Percentiles rank a stretch among this genome's conserved stretches.
phyloP scores from a whole-genome alignment of 1,139 yeast genomes.

The Diutina ranongensis region DNA sequence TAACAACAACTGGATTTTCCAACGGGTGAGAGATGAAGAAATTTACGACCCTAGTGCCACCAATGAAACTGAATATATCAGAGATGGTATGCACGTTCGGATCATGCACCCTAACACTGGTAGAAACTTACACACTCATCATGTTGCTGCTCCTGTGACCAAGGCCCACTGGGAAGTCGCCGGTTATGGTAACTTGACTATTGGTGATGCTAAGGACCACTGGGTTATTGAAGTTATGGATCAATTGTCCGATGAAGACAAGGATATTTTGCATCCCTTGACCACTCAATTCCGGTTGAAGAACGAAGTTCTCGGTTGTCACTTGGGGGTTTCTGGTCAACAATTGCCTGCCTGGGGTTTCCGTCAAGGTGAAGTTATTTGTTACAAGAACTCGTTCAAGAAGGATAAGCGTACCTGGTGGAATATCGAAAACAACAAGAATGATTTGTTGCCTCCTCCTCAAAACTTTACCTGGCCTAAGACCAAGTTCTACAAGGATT shows the following conservation, averaged over 20 bases:
- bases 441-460: constrained; percentile 67
- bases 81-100: constrained; percentile 70
- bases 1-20: constrained; percentile 85
- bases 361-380: constrained; percentile 93
- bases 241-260: constrained; percentile 62
- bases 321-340: constrained; percentile 73
- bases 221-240: constrained; percentile 88
- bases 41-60: constrained; percentile 37
- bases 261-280: constrained; percentile 65
- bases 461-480: constrained; percentile 68
- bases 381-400: constrained; percentile 61
- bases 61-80: constrained; percentile 43
- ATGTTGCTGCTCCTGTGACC: constrained; percentile 69
- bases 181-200: constrained; percentile 75
- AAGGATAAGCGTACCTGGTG: constrained; percentile 97
- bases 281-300: constrained; percentile 76
- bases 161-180: constrained; percentile 74
- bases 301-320: constrained; percentile 62
- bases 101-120: constrained; percentile 72
- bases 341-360: constrained; percentile 95
- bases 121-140: constrained; percentile 85
- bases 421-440: constrained; percentile 84
- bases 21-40: constrained; percentile 52
- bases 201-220: constrained; percentile 88
- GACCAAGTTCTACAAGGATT: constrained; percentile 78